Conservation (phyloP, 768 basidiomycete species). For the Suillus tomentosus region DNA sequence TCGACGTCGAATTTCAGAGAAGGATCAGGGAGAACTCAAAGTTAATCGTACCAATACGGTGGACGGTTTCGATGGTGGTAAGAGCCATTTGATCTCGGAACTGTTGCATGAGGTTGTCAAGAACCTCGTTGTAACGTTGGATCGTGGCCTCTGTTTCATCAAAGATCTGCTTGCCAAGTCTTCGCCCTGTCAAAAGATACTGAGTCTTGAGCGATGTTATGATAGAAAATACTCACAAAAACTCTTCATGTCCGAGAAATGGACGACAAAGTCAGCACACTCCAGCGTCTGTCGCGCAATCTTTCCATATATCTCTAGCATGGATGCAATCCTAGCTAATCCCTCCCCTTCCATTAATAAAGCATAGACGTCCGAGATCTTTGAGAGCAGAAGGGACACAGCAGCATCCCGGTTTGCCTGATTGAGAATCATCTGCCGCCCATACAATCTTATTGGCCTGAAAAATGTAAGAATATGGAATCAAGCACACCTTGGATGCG, state of each 20-base stretch:
- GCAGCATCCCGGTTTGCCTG: slow-evolving; percentile 3
- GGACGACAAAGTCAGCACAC: too few species aligned
- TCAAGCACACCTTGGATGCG: neutral
- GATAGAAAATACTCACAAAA: too few species aligned
- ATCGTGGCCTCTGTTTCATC: neutral
- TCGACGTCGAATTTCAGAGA: too few species aligned
- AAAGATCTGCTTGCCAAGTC: neutral
- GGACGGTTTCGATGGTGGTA: too few species aligned
- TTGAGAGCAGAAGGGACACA: slow-evolving; percentile 9
- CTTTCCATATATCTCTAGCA: neutral
- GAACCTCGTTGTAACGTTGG: neutral
- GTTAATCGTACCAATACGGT: too few species aligned
- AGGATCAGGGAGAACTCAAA: too few species aligned
- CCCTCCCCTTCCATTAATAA: neutral
- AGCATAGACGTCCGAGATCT: slow-evolving; percentile 1
- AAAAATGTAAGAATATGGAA: too few species aligned
- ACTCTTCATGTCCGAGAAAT: too few species aligned
- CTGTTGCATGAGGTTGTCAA: slow-evolving; percentile 7
- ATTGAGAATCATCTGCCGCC: slow-evolving; percentile 3
- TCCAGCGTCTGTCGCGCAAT: too few species aligned
- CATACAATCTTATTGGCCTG: too few species aligned
- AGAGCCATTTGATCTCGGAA: neutral
- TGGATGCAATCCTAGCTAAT: neutral
- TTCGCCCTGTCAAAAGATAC: neutral
- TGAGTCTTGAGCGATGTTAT: neutral